Evolutionary conservation across 2,329 filamentous ascomycete genomes (phyloP), one percentile per base, ranked within the genome.

Genomic region (Hypoxylon sp.): DNA sequence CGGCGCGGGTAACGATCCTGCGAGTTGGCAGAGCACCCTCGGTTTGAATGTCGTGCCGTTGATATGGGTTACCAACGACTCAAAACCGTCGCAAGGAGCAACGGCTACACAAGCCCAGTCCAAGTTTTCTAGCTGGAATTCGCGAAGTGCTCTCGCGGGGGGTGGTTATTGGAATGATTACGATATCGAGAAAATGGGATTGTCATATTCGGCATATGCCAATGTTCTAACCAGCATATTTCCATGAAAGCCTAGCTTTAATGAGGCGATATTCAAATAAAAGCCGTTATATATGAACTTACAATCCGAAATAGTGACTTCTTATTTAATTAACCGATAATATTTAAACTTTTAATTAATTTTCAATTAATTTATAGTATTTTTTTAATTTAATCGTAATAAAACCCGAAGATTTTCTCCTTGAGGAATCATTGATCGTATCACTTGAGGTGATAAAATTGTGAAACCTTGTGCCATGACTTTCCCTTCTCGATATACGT

Each of bases 151-250:
- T 0, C 67, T 82, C 13, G 78, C 71, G 1, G 80, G 75, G 0
- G 80, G 77, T 0, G 80, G 79, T 0, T 81, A 80, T 64, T 82
- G 80, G 80, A 82, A 81, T 47, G 79, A 82, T 62, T 81, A 76
- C 58, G 80, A 81, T 62, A 80, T 81, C 44, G 79, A 81, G 73
- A 81, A 79, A 70, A 81, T 80, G 76, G 69, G 68, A 6, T 67
- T 75, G 34, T 79, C 76, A 1, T 81, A 81, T 32, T 64, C 67
- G 10, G 61, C 59, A 10, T 73, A 73, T 41, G 70, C 69, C 1
- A 39, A 59, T 17, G 72, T 73, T 13, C 48, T 74, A 44, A 61
- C 49, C 3, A 71, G 56, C 34, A 26, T 73, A 7, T 74, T 73
- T 26, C 67, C 70, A 15, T 72, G 37, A 41, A 10, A 20, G n/a